Evolutionary conservation across 441 rosid species (phyloP).

Genomic region (Cnidoscolus chayamansa): DNA sequence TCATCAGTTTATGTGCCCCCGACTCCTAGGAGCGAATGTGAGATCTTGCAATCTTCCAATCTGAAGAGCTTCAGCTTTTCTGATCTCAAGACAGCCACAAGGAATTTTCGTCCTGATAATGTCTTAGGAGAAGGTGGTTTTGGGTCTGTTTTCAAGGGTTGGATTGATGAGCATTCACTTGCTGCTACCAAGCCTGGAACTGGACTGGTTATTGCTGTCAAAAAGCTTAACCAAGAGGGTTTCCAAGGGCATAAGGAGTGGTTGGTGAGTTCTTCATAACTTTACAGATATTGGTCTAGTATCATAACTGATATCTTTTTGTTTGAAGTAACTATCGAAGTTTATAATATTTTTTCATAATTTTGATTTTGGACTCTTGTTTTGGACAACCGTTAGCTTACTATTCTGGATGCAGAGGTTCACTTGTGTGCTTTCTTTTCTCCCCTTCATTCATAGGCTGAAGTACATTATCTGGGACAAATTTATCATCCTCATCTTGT

Average conservation of each 20-base stretch:
- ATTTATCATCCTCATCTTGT: conserved; percentile 75
- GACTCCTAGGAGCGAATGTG: conserved; percentile 75
- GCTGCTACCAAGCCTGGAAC: conserved; percentile 80
- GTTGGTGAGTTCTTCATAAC: conserved; percentile 54
- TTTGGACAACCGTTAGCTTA: not conserved
- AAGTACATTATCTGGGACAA: conserved; percentile 85
- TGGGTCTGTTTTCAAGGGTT: conserved; percentile 93
- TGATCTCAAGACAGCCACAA: conserved; percentile 69
- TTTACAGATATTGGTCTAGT: not conserved
- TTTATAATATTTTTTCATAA: not conserved
- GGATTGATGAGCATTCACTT: conserved; percentile 72
- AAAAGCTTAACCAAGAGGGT: conserved; percentile 75
- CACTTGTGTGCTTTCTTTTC: not conserved
- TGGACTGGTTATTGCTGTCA: conserved; percentile 78
- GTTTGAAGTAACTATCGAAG: not conserved
- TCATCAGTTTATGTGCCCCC: conserved; percentile 48
- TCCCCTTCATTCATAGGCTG: conserved; percentile 46
- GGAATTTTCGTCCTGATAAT: conserved; percentile 84
- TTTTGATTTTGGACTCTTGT: too few species aligned
- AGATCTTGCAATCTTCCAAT: conserved; percentile 74
- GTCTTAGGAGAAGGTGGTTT: conserved; percentile 95
- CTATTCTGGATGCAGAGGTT: conserved; percentile 9
- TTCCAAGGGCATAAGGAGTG: conserved; percentile 91
- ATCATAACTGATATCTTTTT: not conserved
- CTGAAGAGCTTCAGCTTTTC: conserved; percentile 59